These are phyloP conservation scores for Colletotrichum spaethianum DNA, from an alignment of 2,329 filamentous ascomycete genomes.

Conservation along the genomic window DNA sequence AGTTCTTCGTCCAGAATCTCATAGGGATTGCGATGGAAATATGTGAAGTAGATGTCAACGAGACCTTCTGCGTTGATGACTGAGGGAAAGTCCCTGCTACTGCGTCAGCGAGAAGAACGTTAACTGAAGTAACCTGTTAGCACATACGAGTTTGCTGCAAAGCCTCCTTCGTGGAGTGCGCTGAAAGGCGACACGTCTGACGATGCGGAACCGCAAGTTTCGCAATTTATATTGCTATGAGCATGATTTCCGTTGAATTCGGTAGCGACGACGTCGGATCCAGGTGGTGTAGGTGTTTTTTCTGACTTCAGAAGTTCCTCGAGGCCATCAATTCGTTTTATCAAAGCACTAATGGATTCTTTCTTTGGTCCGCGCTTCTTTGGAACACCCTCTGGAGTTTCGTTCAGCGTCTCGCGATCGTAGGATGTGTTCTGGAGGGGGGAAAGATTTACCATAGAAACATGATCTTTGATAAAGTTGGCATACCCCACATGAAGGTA, in stretches of 20 bases:
- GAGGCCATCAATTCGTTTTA: slow-evolving; percentile 33
- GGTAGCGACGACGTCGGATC: slow-evolving; percentile 8
- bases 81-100: slow-evolving; percentile 4
- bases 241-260: slow-evolving; percentile 9
- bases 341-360: slow-evolving; percentile 34
- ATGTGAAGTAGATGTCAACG: slow-evolving; percentile 30
- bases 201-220: slow-evolving; percentile 23
- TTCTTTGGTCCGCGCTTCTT: slow-evolving; percentile 37
- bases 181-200: slow-evolving; percentile 29
- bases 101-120: not conserved
- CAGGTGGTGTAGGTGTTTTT: slow-evolving; percentile 29
- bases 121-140: not conserved
- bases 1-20: slow-evolving; percentile 22
- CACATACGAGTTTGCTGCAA: slow-evolving; percentile 15
- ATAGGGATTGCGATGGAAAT: slow-evolving; percentile 30
- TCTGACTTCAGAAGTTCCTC: slow-evolving; percentile 39
- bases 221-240: not conserved
- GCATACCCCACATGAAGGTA: slow-evolving; percentile 37
- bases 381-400: slow-evolving; percentile 13
- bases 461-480: slow-evolving; percentile 37
- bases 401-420: not conserved
- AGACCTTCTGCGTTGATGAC: slow-evolving; percentile 30
- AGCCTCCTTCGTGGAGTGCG: slow-evolving; percentile 7
- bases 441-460: slow-evolving; percentile 26
- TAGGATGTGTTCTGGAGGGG: not conserved